Conservation (phyloP, 805 yeast genomes). For the Candida ovalis region DNA sequence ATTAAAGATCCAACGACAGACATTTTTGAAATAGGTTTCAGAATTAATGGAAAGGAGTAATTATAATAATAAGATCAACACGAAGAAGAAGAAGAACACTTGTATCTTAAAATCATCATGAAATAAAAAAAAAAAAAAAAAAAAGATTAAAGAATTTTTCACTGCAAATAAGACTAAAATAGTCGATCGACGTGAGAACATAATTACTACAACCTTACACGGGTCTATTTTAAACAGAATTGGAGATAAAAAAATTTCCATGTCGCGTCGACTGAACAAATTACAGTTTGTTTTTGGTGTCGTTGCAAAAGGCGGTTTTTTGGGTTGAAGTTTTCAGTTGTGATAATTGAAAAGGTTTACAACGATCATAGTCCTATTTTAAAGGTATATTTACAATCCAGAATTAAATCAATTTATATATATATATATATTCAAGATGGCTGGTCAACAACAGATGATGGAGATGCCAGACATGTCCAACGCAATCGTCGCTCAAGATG, state of each 20-base stretch:
- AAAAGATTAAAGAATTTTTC: neutral
- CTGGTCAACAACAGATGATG: slow-evolving; percentile 32
- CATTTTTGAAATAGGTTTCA: slow-evolving; percentile 42
- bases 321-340: too few relatives aligned
- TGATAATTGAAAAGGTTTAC: too few relatives aligned
- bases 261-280: neutral
- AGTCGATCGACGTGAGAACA: neutral
- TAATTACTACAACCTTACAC: neutral
- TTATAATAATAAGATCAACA: neutral
- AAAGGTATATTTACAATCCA: too few relatives aligned
- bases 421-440: slow-evolving; percentile 7
- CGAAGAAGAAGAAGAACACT: neutral
- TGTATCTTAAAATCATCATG: neutral
- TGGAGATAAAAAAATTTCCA: neutral
- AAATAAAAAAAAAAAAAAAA: neutral
- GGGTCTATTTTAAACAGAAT: neutral
- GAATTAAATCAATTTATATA: too few relatives aligned
- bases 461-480: slow-evolving; percentile 91
- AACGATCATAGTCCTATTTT: too few relatives aligned
- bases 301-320: neutral
- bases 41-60: neutral
- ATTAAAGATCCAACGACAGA: slow-evolving; percentile 94
- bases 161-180: neutral
- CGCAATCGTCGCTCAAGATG: slow-evolving; percentile 98
- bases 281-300: neutral